These are phyloP conservation scores for Fonsecaea nubica DNA, from an alignment of 2,329 filamentous ascomycete genomes.

Conservation along the genomic window DNA sequence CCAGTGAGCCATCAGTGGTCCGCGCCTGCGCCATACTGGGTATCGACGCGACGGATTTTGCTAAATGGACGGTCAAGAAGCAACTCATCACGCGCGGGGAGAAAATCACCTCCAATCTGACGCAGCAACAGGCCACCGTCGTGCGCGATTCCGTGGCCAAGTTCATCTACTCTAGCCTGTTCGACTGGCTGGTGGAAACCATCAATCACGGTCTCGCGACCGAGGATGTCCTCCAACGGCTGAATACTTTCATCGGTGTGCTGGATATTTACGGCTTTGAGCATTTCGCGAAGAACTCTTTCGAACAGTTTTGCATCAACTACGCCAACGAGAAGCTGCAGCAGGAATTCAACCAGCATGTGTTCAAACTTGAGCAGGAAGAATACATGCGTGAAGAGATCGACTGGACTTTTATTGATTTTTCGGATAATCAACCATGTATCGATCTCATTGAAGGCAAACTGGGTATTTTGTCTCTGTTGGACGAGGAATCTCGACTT, in stretches of 20 bases:
- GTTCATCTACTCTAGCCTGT: conserved; percentile 96
- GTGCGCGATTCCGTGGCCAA: conserved; percentile 98
- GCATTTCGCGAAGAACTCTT: conserved; percentile 99
- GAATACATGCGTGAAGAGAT: conserved; percentile 96
- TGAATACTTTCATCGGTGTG: conserved; percentile 92
- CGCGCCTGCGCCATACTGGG: conserved; percentile 85
- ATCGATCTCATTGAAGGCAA: conserved; percentile 98
- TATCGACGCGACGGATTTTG: conserved; percentile 83
- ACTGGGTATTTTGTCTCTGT: conserved; percentile 85
- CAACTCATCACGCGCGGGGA: conserved; percentile 94
- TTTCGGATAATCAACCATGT: conserved; percentile 98
- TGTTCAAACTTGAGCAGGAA: conserved; percentile 98
- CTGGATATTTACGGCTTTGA: conserved; percentile 99
- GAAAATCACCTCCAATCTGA: conserved; percentile 95
- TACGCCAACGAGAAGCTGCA: conserved; percentile 99
- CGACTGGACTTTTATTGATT: conserved; percentile 99
- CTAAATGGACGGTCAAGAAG: conserved; percentile 99
- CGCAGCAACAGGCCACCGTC: conserved; percentile 89
- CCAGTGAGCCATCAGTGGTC: conserved; percentile 80
- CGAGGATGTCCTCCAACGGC: conserved; percentile 80
- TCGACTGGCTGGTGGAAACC: conserved; percentile 98
- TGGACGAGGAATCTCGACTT: conserved; percentile 94
- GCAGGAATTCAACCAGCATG: conserved; percentile 98
- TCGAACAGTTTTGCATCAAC: conserved; percentile 99
- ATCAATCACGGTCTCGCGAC: conserved; percentile 92